Evolutionary conservation across 2,329 filamentous ascomycete species (phyloP).

Genomic region (Penicillium sp.): DNA sequence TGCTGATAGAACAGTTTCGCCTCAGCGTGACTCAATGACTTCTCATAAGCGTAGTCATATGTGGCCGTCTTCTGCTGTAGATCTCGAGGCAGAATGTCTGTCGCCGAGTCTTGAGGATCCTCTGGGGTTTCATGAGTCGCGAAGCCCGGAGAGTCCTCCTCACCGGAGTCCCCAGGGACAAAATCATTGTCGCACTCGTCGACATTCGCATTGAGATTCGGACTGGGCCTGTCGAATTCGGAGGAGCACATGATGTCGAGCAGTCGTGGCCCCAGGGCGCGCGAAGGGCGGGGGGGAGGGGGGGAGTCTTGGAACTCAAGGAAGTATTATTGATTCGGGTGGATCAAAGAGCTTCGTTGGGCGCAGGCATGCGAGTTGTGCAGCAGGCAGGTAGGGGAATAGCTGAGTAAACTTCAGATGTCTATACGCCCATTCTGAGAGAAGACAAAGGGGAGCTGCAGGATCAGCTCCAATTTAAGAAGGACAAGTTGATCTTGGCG

Average conservation of each 20-base stretch:
- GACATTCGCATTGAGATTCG: slow-evolving; percentile 25
- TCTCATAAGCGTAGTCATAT: slow-evolving; percentile 91
- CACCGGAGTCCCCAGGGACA: slow-evolving; percentile 8
- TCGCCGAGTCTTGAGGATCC: slow-evolving; percentile 8
- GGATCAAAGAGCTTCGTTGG: background rate
- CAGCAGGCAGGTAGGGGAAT: background rate
- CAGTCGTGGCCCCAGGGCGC: background rate
- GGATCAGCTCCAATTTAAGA: background rate
- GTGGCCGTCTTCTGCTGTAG: slow-evolving; percentile 73
- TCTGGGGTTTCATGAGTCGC: slow-evolving; percentile 12
- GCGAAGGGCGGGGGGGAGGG: background rate
- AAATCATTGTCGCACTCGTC: slow-evolving; percentile 5
- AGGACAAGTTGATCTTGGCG: background rate
- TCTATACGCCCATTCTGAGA: background rate
- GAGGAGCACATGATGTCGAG: slow-evolving; percentile 25
- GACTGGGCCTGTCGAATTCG: slow-evolving; percentile 16
- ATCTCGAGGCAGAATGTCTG: slow-evolving; percentile 42
- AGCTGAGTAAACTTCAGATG: background rate
- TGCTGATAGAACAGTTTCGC: slow-evolving; percentile 95
- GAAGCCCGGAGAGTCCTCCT: slow-evolving; percentile 11
- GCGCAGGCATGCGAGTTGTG: background rate
- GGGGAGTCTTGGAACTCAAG: background rate
- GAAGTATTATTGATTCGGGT: background rate
- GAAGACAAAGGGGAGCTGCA: background rate
- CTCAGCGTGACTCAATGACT: slow-evolving; percentile 90